Evolutionary conservation across 1,139 yeast species (phyloP), one percentile per base, ranked within the genome.

Genomic region (Hansenula lynferdii): DNA sequence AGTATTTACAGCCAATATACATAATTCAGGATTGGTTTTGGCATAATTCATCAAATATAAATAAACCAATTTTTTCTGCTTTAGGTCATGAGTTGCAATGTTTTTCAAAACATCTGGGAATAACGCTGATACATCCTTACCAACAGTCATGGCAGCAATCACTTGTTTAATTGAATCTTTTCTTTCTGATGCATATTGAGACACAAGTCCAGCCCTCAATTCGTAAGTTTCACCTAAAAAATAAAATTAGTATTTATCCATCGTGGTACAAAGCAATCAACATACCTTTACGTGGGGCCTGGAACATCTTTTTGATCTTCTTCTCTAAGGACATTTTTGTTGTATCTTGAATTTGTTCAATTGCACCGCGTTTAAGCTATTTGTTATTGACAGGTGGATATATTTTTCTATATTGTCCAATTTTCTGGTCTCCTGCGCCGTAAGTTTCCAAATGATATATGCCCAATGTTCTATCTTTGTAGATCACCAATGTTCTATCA

Each of bases 131-230:
- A 94, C 97, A 62, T 94, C 98, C 59, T 94, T 94, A n/a, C 98
- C 98, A 24, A 90, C 77, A 0, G 98, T 94, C 99, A 94, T 94
- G 44, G 97, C 97, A 42, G 94, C 95, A 56, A 94, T 94, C 19
- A 95, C 96, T 42, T 96, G 72, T 63, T 90, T 96, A 50, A 94
- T 94, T 21, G 98, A 96, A 61, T 94, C 98, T 60, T 92, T 94
- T 44, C 96, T 70, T 51, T 94, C 97, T 51, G 78, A 82, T 31
- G 96, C 95, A 62, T 87, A 94, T 62, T 87, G 97, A 12, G 97
- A 87, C 6, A 92, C 97, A 42, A 94, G 72, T 1, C 97, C 97
- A 32, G 78, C 78, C 51, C 89, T 78, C 56, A 92, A 75, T 63
- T 92, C 98, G 53, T 77, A 86, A 22, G 96, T 80, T 62, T 92